Evolutionary conservation across 768 basidiomycete species (phyloP), one percentile per base, ranked within the genome.

Genomic region (Tylopilus subfusipes): DNA sequence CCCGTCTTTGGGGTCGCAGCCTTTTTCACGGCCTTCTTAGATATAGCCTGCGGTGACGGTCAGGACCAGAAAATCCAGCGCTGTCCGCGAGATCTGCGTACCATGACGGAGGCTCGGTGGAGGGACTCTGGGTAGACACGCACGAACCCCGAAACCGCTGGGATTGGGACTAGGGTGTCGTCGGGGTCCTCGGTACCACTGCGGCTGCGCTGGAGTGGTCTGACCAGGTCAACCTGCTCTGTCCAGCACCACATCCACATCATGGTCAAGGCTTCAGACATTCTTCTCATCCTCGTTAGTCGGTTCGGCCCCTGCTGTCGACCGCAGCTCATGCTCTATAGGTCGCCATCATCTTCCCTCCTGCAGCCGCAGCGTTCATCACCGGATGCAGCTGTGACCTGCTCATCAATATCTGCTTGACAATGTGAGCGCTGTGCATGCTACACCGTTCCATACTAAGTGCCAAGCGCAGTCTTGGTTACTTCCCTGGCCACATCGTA

Each of bases 11-110:
- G 72, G 47, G 83, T 71, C 40, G 83, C 74, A 30, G 76, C 84
- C 76, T 92, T 93, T 81, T 91, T 93, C 38, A 85, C 90, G 44
- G 91, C 90, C 75, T 93, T 93, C 79, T 91, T 93, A 44, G 91
- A 92, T 64, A 84, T 83, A 45, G 89, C 91, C 90, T 93, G 63
- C 52, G 21, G 4, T 1, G 16, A 51, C 10, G 2, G 48, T 69
- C 7, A 63, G 50, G 12, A 48, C 13, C 21, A 49, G 2, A 31
- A 2, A 19, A 12, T 16, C 14, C 8, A 40, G 36, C 31, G 31
- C 19, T 27, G 40, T 25, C 25, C 2, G 42, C 2, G 16, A 12
- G 30, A 48, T n/a, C 5, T 25, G 36, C 67, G 50, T 38, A 67
- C 67, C 67, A 68, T 68, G 55, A 52, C 47, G 51, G 54, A 61